A percentile compares a stretch with the other conserved stretches of the same genome.
These are phyloP conservation scores for Botrytis deweyae DNA, from an alignment of 2,329 filamentous ascomycete species.

Conservation along the genomic window DNA sequence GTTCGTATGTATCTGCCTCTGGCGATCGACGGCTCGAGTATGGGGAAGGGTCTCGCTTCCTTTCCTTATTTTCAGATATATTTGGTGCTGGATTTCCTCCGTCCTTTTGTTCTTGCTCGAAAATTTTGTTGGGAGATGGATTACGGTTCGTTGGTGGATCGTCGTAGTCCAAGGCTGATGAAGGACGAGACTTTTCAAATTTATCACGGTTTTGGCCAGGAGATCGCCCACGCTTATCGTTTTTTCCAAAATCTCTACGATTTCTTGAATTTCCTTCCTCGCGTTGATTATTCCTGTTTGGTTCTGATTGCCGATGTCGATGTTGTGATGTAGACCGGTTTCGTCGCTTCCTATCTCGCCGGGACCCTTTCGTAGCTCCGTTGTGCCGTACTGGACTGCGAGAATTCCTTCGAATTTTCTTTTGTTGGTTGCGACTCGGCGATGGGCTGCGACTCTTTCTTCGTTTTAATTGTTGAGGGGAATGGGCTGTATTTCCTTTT, in stretches of 20 bases:
- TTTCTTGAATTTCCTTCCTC: slow-evolving; percentile 32
- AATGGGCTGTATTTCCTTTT: slow-evolving; percentile 36
- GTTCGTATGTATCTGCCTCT: slow-evolving; percentile 36
- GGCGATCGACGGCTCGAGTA: slow-evolving; percentile 31
- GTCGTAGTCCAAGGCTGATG: slow-evolving; percentile 21
- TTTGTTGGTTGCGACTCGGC: slow-evolving; percentile 37
- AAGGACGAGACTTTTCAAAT: slow-evolving; percentile 28
- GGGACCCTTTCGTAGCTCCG: slow-evolving; percentile 27
- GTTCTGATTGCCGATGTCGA: slow-evolving; percentile 35
- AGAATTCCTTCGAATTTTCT: slow-evolving; percentile 37
- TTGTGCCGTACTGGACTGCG: slow-evolving; percentile 37
- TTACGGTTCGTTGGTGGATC: slow-evolving; percentile 26
- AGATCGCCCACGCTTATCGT: slow-evolving; percentile 36
- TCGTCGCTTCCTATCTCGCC: slow-evolving; percentile 35
- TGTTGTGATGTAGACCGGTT: slow-evolving; percentile 34
- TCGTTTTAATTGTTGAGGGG: slow-evolving; percentile 39
- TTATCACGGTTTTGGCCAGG: slow-evolving; percentile 34
- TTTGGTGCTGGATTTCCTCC: slow-evolving; percentile 31
- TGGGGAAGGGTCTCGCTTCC: slow-evolving; percentile 31
- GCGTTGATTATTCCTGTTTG: slow-evolving; percentile 27
- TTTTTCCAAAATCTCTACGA: slow-evolving; percentile 30
- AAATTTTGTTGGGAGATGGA: slow-evolving; percentile 26
- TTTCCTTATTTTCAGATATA: slow-evolving; percentile 28
- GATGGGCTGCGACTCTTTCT: slow-evolving; percentile 40
- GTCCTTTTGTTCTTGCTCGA: slow-evolving; percentile 26